Percentiles rank a stretch among this genome's conserved stretches.
Conservation (phyloP, 2,329 filamentous ascomycete genomes). For the Ceratocystis ficicola region DNA sequence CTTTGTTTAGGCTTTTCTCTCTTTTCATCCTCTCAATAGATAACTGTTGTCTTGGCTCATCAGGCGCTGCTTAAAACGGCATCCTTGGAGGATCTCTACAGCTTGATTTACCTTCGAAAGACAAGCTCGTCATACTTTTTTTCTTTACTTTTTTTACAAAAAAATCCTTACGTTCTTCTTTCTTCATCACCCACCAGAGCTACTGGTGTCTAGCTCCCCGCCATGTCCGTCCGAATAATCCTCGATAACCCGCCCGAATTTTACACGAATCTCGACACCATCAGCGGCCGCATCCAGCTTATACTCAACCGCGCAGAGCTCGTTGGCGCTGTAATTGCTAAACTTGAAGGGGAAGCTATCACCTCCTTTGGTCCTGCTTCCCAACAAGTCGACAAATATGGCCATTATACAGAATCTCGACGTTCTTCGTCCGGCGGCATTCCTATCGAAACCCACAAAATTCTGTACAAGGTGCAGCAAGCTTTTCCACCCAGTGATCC, state of each 20-base stretch:
- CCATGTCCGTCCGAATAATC: slow-evolving; percentile 55
- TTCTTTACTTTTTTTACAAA: not conserved
- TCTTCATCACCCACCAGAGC: not conserved
- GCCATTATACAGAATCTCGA: slow-evolving; percentile 28
- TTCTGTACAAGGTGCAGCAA: slow-evolving; percentile 60
- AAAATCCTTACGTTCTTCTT: not conserved
- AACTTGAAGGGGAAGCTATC: slow-evolving; percentile 67
- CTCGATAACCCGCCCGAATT: slow-evolving; percentile 56
- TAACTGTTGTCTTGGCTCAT: not conserved
- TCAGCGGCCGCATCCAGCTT: slow-evolving; percentile 50
- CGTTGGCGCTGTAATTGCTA: slow-evolving; percentile 63
- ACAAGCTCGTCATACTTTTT: not conserved
- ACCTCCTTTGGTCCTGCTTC: slow-evolving; percentile 45
- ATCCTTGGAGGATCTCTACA: not conserved
- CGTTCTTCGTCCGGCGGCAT: slow-evolving; percentile 26
- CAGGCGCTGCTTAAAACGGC: not conserved
- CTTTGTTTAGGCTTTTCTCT: not conserved
- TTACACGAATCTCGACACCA: slow-evolving; percentile 68
- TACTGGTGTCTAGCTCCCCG: slow-evolving; percentile 21
- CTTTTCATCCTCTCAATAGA: not conserved
- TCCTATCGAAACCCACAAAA: slow-evolving; percentile 52
- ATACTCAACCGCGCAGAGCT: slow-evolving; percentile 53
- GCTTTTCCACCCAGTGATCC: slow-evolving; percentile 54
- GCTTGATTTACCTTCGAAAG: not conserved
- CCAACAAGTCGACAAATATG: slow-evolving; percentile 28